Base-by-base conservation (phyloP, 2,329 filamentous ascomycete genomes). In the Intubia oerlemansii region DNA sequence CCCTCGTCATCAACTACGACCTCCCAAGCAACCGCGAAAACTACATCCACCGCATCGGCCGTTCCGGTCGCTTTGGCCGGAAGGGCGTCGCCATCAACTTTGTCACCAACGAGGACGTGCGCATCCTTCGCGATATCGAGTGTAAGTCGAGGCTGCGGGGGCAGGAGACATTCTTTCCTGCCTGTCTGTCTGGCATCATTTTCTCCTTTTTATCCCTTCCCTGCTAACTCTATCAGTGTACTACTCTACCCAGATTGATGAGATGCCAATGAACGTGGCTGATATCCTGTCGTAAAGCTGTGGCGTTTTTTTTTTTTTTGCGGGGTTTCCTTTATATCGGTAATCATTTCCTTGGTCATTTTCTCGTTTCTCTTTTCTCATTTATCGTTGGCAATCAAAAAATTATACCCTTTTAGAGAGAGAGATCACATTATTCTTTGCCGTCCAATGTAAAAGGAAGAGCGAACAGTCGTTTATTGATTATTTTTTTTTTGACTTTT, bases 61-160 rank as follows among this genome's bases (percentile, higher is more conserved):
- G 88, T 48, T 88, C 80, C 48, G 88, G 88, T 42, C 71, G 88
- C 41, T 98, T 98, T 44, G 88, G 88, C 44, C 71, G 88, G 45
- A 98, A 98, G 62, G 88, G 88, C 65, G 88, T 98, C 39, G 88
- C 88, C 21, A 98, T 98, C 64, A 98, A 98, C 61, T 98, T 98
- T 47, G 88, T 98, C 40, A 98, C 88, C 3, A 90, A 79, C 46
- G 88, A 98, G 44, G 88, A 98, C 49, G 88, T 98, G 34, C 77
- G 88, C 48, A 98, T 98, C 48, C 64, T 98, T 44, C 72, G 88
- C 41, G 88, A 98, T 49, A 98, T 98, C 44, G 88, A 98, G 59
- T 57, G 76, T 84, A 58, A 54, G 72, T 62, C 19, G 5, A 17
- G n/a, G n/a, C n/a, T n/a, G n/a, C n/a, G n/a, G n/a, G n/a, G n/a